Evolutionary conservation across 768 basidiomycete species (phyloP).

Genomic region (Lactarius pseudohatsudake): DNA sequence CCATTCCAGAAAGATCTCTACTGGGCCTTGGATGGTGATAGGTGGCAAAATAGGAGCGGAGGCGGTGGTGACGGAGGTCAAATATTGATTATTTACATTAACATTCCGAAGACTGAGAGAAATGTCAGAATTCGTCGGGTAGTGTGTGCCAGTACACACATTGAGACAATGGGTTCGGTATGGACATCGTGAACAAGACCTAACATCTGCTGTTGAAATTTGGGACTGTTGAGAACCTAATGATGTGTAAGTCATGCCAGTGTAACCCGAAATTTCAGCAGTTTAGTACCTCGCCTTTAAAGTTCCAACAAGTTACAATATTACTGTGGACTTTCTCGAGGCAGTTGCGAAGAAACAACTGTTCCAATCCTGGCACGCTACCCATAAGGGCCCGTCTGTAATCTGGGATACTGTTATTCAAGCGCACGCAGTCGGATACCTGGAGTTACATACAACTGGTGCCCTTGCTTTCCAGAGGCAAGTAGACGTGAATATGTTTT

Average conservation of each 20-base stretch:
- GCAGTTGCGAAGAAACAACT: background rate
- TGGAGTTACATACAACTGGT: background rate
- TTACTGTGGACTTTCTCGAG: background rate
- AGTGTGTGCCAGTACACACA: background rate
- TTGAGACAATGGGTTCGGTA: background rate
- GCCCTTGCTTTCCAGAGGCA: background rate
- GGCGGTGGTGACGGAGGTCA: too few relatives aligned
- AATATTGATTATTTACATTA: too few relatives aligned
- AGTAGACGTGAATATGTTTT: background rate
- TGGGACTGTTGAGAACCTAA: background rate
- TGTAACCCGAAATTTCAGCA: background rate
- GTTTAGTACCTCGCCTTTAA: background rate
- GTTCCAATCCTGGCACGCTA: too few relatives aligned
- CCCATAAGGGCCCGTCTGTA: background rate
- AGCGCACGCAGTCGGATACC: too few relatives aligned
- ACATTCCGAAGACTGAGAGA: background rate
- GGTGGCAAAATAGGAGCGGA: too few relatives aligned
- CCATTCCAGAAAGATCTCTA: background rate
- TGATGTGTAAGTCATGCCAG: background rate
- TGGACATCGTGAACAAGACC: background rate
- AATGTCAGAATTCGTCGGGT: background rate
- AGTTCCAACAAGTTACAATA: background rate
- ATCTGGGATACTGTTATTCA: background rate
- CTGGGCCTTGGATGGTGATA: background rate
- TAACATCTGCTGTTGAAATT: background rate